A percentile compares a stretch with the other conserved stretches of the same genome.
phyloP scores from a whole-genome alignment of 805 yeast species.

The Saccharomycopsis babjevae region DNA sequence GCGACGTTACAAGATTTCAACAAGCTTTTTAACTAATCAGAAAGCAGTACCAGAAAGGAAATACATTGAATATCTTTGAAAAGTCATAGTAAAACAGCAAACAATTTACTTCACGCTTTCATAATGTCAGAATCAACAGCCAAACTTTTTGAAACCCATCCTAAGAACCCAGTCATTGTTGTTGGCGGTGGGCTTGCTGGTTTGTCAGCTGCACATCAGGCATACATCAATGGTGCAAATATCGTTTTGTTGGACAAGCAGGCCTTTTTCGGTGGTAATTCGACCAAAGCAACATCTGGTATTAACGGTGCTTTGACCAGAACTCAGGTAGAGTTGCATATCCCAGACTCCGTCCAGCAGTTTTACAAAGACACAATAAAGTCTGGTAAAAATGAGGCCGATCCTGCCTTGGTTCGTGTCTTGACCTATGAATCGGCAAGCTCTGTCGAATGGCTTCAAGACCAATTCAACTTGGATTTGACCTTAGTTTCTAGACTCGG shows the following conservation, averaged over 20 bases:
- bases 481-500: conserved; percentile 67
- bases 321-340: conserved; percentile 41
- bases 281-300: conserved; percentile 59
- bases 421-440: conserved; percentile 51
- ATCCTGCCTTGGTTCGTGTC: conserved; percentile 46
- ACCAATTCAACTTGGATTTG: conserved; percentile 49
- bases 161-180: conserved; percentile 30
- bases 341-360: conserved; percentile 46
- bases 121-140: conserved; percentile 11
- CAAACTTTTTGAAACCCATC: conserved; percentile 3
- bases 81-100: no score
- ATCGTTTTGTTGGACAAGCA: conserved; percentile 48
- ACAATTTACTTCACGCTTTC: not conserved
- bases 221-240: conserved; percentile 42
- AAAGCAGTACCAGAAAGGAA: no score
- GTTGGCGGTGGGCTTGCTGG: conserved; percentile 65
- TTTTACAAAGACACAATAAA: conserved; percentile 58
- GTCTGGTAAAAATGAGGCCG: conserved; percentile 55
- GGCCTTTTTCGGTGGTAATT: conserved; percentile 52
- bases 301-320: conserved; percentile 64
- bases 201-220: conserved; percentile 50
- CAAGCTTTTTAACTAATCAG: not conserved
- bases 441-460: conserved; percentile 68
- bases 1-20: no score
- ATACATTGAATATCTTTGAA: no score